These are phyloP conservation scores for Aspergillus avenaceus DNA, from an alignment of 495 filamentous ascomycete genomes.

Conservation along the genomic window DNA sequence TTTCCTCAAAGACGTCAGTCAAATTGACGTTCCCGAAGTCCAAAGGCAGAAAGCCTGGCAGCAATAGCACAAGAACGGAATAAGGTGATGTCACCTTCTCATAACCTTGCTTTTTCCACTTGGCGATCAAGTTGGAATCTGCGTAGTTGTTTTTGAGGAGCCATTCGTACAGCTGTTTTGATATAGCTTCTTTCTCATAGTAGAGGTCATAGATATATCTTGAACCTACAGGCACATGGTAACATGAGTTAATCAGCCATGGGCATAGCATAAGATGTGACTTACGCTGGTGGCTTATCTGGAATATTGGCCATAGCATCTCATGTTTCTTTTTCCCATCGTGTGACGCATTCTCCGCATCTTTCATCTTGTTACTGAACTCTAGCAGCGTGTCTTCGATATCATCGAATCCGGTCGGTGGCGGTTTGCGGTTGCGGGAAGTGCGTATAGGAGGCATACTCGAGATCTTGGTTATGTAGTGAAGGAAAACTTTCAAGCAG, in stretches of 20 bases:
- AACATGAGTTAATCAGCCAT: not conserved
- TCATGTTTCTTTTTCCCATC: conserved; percentile 82
- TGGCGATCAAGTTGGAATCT: conserved; percentile 90
- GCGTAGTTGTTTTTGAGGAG: conserved; percentile 95
- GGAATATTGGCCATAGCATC: conserved; percentile 93
- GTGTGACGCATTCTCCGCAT: conserved; percentile 78
- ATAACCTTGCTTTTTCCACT: conserved; percentile 99
- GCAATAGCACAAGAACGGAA: too few species aligned
- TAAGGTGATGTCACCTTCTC: conserved; percentile 66
- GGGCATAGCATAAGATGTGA: not conserved
- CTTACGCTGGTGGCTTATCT: conserved; percentile 91
- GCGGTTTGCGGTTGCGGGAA: conserved; percentile 77
- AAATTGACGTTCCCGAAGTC: not conserved
- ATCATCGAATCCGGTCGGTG: conserved; percentile 92
- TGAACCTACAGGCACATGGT: conserved; percentile 43
- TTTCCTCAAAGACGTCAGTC: conserved; percentile 1
- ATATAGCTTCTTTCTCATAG: conserved; percentile 95
- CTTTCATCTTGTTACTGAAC: conserved; percentile 98
- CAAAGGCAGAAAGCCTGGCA: too few species aligned
- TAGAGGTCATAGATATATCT: conserved; percentile 97
- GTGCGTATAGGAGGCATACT: conserved; percentile 82
- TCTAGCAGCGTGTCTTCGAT: conserved; percentile 95
- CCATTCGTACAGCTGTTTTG: conserved; percentile 88
- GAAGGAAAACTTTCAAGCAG: not conserved
- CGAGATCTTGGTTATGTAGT: not conserved